Conservation (phyloP, 306 rosid species). For the Ormosia emarginata region DNA sequence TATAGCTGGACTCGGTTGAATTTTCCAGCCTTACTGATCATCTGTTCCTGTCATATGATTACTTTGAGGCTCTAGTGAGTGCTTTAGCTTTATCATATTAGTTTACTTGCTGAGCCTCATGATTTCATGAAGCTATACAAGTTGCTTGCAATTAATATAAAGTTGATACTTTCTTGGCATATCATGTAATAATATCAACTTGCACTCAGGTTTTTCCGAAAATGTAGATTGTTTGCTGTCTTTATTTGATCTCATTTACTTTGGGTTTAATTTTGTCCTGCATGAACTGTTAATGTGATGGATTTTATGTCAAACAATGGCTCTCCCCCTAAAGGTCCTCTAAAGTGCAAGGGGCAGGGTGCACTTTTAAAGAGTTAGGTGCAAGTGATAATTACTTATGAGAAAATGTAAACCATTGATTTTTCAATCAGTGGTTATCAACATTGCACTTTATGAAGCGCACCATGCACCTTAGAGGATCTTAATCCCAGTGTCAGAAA, state of each 20-base stretch:
- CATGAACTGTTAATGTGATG: not conserved
- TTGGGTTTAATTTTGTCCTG: not conserved
- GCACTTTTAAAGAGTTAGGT: no score
- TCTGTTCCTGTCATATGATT: conserved; percentile 24
- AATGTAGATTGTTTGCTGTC: not conserved
- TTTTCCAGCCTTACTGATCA: conserved; percentile 14
- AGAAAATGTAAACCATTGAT: no score
- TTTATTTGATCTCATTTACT: not conserved
- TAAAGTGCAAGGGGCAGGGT: no score
- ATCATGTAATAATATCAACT: conserved; percentile 42
- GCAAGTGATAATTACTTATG: no score
- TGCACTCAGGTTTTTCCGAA: conserved; percentile 5
- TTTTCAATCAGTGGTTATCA: no score
- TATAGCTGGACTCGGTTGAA: conserved; percentile 17
- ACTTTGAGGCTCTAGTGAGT: conserved; percentile 11
- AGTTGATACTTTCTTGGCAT: conserved; percentile 34
- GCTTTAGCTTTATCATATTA: conserved; percentile 19
- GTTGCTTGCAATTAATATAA: conserved; percentile 28
- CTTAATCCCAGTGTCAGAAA: not conserved
- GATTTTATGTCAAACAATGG: not conserved
- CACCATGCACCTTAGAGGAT: no score
- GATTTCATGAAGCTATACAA: conserved; percentile 19
- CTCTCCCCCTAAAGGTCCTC: no score
- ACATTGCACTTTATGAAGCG: no score
- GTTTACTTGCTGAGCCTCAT: conserved; percentile 7